A percentile compares a stretch with the other conserved stretches of the same genome.
These are phyloP conservation scores for Nannizzia gypsea DNA, from an alignment of 2,329 filamentous ascomycete genomes.

Conservation along the genomic window DNA sequence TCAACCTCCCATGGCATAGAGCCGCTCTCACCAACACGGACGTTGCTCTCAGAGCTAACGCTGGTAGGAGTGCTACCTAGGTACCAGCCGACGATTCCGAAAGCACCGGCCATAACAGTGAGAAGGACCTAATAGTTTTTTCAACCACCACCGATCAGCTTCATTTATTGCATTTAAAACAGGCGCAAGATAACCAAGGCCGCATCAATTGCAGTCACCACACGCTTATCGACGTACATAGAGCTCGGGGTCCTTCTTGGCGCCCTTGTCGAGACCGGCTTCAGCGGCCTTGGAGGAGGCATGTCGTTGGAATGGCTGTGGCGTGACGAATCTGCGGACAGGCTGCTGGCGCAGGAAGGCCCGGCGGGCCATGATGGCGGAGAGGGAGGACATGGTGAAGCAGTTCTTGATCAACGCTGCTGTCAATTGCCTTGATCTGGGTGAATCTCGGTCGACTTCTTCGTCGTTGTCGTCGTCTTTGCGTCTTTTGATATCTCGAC, in stretches of 20 bases:
- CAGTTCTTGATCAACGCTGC: background rate
- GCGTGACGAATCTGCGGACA: conserved; percentile 28
- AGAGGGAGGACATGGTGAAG: conserved; percentile 31
- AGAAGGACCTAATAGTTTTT: conserved; percentile 59
- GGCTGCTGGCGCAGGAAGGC: conserved; percentile 31
- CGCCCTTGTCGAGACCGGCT: conserved; percentile 47
- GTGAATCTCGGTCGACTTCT: background rate
- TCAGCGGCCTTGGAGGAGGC: conserved; percentile 38
- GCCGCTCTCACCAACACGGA: conserved; percentile 55
- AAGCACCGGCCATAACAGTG: conserved; percentile 78
- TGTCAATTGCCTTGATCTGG: background rate
- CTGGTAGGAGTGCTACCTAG: conserved; percentile 74
- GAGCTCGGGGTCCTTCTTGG: conserved; percentile 61
- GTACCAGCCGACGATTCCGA: conserved; percentile 73
- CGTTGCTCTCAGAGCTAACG: conserved; percentile 65
- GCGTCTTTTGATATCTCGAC: too few species aligned
- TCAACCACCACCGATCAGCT: conserved; percentile 14
- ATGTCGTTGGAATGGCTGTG: conserved; percentile 29
- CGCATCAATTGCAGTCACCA: background rate
- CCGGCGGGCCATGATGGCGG: conserved; percentile 31
- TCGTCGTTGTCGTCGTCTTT: too few species aligned
- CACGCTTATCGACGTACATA: conserved; percentile 43
- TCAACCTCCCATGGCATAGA: conserved; percentile 87
- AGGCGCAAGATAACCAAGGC: background rate
- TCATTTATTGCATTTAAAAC: background rate